Conservation (phyloP, 129 eudicot species). For the Tagetes erecta region DNA sequence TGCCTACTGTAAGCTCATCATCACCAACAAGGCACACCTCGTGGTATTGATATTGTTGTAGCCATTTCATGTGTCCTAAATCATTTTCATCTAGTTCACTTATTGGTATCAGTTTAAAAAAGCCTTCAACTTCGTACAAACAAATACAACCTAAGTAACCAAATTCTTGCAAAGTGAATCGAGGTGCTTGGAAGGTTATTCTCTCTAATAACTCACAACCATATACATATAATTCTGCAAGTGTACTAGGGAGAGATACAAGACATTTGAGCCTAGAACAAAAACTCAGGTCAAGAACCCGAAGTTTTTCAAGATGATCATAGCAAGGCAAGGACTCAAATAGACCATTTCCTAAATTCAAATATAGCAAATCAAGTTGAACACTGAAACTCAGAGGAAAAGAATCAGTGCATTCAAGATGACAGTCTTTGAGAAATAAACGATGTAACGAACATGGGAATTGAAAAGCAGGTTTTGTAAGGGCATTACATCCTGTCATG, state of each 20-base stretch:
- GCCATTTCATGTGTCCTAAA: slow-evolving; percentile 33
- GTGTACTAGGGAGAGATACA: slow-evolving; percentile 27
- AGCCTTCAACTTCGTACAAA: slow-evolving; percentile 29
- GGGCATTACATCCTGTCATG: slow-evolving; percentile 21
- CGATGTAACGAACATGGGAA: slow-evolving; percentile 17
- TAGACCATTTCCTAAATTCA: slow-evolving; percentile 27
- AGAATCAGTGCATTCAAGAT: slow-evolving; percentile 8
- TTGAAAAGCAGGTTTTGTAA: neutral
- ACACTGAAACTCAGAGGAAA: slow-evolving; percentile 11
- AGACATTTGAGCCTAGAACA: slow-evolving; percentile 24
- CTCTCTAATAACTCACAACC: slow-evolving; percentile 16
- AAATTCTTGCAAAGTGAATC: slow-evolving; percentile 32
- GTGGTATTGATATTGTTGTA: slow-evolving; percentile 26
- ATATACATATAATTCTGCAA: slow-evolving; percentile 30
- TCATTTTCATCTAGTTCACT: slow-evolving; percentile 22
- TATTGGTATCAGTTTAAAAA: slow-evolving; percentile 19
- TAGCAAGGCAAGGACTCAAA: slow-evolving; percentile 22
- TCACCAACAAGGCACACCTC: slow-evolving; percentile 29
- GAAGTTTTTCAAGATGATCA: slow-evolving; percentile 23
- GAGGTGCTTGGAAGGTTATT: slow-evolving; percentile 21
- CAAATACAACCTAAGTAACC: slow-evolving; percentile 20
- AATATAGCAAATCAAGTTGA: slow-evolving; percentile 19
- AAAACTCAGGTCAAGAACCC: slow-evolving; percentile 28
- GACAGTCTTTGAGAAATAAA: slow-evolving; percentile 18
- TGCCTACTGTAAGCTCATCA: slow-evolving; percentile 25